Evolutionary conservation across 306 rosid species (phyloP).

Genomic region (Pyrus pyrifolia): DNA sequence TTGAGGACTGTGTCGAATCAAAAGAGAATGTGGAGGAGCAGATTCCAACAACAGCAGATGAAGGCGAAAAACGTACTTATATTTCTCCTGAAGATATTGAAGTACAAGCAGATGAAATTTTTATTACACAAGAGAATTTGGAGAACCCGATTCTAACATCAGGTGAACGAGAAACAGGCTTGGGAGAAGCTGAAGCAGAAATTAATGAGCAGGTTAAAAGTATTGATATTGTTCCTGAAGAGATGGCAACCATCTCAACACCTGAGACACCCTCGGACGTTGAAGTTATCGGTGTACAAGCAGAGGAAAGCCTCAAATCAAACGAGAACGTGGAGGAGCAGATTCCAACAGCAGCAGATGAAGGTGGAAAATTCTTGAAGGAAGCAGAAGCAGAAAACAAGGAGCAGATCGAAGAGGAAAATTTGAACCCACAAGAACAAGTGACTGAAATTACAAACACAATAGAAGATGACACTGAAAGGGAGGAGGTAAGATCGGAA

Average conservation of each 20-base stretch:
- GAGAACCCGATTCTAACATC: background rate
- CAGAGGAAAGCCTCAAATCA: too few species aligned
- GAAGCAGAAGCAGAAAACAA: background rate
- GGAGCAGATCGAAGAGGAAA: background rate
- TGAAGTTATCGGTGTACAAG: too few species aligned
- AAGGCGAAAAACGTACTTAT: background rate
- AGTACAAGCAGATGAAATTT: background rate
- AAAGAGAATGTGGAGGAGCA: background rate
- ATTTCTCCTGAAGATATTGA: background rate
- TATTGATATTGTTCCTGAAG: too few species aligned
- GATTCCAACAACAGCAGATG: constrained; percentile 2
- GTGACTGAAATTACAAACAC: background rate
- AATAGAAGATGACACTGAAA: background rate
- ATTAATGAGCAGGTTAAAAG: background rate
- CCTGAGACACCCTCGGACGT: too few species aligned
- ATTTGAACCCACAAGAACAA: background rate
- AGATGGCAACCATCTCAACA: too few species aligned
- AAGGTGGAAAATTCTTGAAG: constrained; percentile 13
- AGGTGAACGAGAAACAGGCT: background rate
- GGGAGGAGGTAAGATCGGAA: constrained; percentile 20
- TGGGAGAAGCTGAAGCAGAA: constrained; percentile 4
- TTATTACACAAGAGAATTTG: background rate
- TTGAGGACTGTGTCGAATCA: background rate
- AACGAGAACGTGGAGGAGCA: background rate
- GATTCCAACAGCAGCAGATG: background rate